Conservation (phyloP, 2,329 filamentous ascomycete genomes). For the Chaetomium strumarium region DNA sequence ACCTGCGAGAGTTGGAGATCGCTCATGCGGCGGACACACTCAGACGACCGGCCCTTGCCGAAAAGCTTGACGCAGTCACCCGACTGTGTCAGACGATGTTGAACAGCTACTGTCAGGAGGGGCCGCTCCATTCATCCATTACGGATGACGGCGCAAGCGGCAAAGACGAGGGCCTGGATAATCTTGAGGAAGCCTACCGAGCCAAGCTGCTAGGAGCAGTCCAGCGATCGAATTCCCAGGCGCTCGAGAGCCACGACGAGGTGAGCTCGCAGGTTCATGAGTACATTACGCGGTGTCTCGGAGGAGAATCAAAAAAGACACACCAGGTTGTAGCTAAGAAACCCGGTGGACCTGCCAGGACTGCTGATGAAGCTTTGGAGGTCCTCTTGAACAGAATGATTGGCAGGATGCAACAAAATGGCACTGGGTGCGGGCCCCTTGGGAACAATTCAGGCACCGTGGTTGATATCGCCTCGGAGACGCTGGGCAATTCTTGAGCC, state of each 20-base stretch:
- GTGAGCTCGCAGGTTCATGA: neutral
- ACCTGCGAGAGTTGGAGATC: conserved; percentile 8
- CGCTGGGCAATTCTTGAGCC: neutral
- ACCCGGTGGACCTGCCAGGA: neutral
- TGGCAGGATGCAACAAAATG: neutral
- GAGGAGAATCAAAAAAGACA: neutral
- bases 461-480: neutral
- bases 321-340: neutral
- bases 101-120: neutral
- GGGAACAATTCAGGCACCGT: no score
- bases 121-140: neutral
- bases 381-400: conserved; percentile 8
- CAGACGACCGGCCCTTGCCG: neutral
- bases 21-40: neutral
- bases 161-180: neutral
- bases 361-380: conserved; percentile 6
- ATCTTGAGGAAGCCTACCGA: conserved; percentile 2
- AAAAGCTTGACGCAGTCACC: conserved; percentile 10
- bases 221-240: neutral
- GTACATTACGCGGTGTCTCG: conserved; percentile 7
- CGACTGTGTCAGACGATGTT: conserved; percentile 6
- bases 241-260: no score
- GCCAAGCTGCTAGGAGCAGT: neutral
- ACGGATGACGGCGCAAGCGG: neutral
- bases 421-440: neutral